Conservation (phyloP, 441 rosid genomes). For the Arabidopsis hybrid region DNA sequence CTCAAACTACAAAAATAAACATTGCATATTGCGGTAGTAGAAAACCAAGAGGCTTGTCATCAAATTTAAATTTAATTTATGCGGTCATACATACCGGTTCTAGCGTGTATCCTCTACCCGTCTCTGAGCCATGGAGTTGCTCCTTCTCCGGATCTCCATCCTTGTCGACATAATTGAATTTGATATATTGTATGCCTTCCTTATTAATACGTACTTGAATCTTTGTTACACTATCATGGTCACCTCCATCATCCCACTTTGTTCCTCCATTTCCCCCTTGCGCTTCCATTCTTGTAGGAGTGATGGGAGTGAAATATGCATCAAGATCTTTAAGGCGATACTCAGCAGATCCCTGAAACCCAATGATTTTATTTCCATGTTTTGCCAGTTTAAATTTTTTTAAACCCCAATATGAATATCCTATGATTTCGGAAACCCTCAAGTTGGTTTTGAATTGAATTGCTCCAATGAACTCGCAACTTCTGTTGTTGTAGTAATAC, state of each 20-base stretch:
- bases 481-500: background rate
- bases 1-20: slow-evolving; percentile 29
- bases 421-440: slow-evolving; percentile 1
- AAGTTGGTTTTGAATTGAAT: slow-evolving; percentile 25
- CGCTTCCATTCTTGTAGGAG: background rate
- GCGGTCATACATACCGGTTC: slow-evolving; percentile 4
- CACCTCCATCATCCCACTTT: slow-evolving; percentile 24
- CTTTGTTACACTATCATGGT: background rate
- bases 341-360: background rate
- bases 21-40: no score
- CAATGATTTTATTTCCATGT: background rate
- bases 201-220: background rate
- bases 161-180: slow-evolving; percentile 1
- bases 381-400: background rate
- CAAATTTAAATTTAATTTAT: no score
- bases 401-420: background rate
- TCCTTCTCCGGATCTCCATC: background rate
- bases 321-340: background rate
- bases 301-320: background rate
- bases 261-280: background rate
- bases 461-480: background rate
- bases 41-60: no score
- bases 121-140: background rate
- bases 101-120: background rate
- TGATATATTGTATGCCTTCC: background rate